phyloP scores from a whole-genome alignment of 148 eudicot genomes.

The Fagopyrum homotropicum region DNA sequence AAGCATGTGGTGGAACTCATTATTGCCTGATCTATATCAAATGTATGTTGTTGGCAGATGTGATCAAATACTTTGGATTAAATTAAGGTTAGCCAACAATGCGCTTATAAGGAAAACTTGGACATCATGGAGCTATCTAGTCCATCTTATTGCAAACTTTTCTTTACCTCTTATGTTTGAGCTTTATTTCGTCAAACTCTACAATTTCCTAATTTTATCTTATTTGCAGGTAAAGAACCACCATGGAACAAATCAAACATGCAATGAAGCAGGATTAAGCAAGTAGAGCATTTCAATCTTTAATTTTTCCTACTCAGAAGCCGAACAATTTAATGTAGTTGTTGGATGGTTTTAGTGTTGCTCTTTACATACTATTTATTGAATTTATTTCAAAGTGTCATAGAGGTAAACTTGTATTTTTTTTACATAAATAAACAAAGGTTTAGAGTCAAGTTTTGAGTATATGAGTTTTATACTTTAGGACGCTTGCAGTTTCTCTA shows the following conservation, averaged over 20 bases:
- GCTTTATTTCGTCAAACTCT: no score
- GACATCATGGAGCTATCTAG: no score
- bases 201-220: no score
- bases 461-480: not conserved
- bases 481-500: not conserved
- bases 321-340: not conserved
- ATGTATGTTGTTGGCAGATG: no score
- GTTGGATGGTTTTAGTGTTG: not conserved
- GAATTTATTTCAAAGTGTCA: not conserved
- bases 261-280: not conserved
- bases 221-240: no score
- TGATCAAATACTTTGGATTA: no score
- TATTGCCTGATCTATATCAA: not conserved
- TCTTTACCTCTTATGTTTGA: no score
- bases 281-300: not conserved
- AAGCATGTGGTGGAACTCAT: not conserved
- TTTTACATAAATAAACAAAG: not conserved
- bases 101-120: no score
- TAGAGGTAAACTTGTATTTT: not conserved
- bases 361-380: not conserved
- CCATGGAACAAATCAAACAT: not conserved
- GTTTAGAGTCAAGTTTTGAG: constrained; percentile 1
- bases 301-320: not conserved
- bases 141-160: no score
- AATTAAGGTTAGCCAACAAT: no score